phyloP scores from a whole-genome alignment of 192 early-diverging fungal species.

The Coemansia sp. region DNA sequence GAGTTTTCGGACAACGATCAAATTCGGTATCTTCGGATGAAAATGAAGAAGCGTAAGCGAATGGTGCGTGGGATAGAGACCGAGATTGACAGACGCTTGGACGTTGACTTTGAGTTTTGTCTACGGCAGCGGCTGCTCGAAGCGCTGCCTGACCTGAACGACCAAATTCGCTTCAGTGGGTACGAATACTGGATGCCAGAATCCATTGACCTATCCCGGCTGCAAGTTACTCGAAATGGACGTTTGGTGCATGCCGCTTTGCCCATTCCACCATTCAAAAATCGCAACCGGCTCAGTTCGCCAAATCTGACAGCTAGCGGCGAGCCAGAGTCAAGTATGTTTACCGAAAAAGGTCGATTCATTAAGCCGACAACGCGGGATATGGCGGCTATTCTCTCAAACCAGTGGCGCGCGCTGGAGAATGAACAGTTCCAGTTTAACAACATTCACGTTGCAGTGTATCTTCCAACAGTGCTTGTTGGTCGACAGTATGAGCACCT shows the following conservation, averaged over 20 bases:
- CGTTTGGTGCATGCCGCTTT: neutral
- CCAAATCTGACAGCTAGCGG: neutral
- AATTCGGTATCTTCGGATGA: neutral
- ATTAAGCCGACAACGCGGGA: slow-evolving; percentile 6
- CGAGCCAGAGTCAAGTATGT: neutral
- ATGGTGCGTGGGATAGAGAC: slow-evolving; percentile 18
- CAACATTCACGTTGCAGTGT: slow-evolving; percentile 47
- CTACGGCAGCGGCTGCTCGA: slow-evolving; percentile 1
- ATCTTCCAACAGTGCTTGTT: slow-evolving; percentile 41
- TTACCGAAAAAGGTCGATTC: slow-evolving; percentile 9
- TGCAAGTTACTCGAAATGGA: neutral
- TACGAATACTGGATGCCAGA: slow-evolving; percentile 35
- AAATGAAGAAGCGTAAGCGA: slow-evolving; percentile 13
- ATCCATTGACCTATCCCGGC: neutral
- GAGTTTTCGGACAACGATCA: neutral
- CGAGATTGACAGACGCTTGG: slow-evolving; percentile 27
- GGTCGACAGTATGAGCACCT: slow-evolving; percentile 41
- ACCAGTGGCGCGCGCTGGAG: slow-evolving; percentile 41
- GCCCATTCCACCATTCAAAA: neutral
- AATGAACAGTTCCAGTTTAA: slow-evolving; percentile 34
- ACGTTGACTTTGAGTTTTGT: slow-evolving; percentile 19
- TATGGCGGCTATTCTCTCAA: slow-evolving; percentile 24
- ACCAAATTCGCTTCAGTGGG: slow-evolving; percentile 9
- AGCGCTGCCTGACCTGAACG: slow-evolving; percentile 3
- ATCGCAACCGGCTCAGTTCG: neutral